Conservation (phyloP, 1,139 yeast genomes). For the Pichia sp. region DNA sequence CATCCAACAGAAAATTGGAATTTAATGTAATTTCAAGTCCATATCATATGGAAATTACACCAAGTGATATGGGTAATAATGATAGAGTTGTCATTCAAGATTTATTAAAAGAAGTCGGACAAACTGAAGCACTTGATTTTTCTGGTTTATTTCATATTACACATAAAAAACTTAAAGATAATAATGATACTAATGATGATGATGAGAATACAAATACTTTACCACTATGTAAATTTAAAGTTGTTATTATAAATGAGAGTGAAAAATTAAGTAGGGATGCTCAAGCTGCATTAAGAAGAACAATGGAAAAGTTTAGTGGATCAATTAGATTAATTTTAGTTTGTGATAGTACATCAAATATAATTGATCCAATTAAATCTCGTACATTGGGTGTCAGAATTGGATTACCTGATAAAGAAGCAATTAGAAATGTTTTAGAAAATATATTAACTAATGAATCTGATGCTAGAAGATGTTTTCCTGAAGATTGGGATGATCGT, state of each 20-base stretch:
- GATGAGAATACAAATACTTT: slow-evolving; percentile 10
- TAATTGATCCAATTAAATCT: slow-evolving; percentile 89
- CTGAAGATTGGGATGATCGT: slow-evolving; percentile 35
- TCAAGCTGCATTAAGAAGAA: slow-evolving; percentile 93
- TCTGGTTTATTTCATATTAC: slow-evolving; percentile 31
- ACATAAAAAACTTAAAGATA: slow-evolving; percentile 13
- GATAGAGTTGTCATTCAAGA: slow-evolving; percentile 95
- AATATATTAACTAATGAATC: slow-evolving; percentile 54
- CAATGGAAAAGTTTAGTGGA: slow-evolving; percentile 94
- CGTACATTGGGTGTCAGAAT: slow-evolving; percentile 83
- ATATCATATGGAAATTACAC: slow-evolving; percentile 90
- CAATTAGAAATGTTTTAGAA: slow-evolving; percentile 48
- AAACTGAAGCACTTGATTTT: slow-evolving; percentile 87
- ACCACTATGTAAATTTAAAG: slow-evolving; percentile 70
- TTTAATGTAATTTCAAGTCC: slow-evolving; percentile 88
- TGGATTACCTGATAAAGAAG: slow-evolving; percentile 68
- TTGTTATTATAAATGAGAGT: slow-evolving; percentile 92
- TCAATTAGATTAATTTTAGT: slow-evolving; percentile 79
- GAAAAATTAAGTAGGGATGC: slow-evolving; percentile 91
- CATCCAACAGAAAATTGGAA: slow-evolving; percentile 71
- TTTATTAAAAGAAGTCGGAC: slow-evolving; percentile 87
- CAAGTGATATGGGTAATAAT: slow-evolving; percentile 93
- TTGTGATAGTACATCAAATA: slow-evolving; percentile 85
- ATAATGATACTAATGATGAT: slow-evolving; percentile 11
- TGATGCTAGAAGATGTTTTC: slow-evolving; percentile 40